phyloP scores from a whole-genome alignment of 768 basidiomycete species.

The Coprinopsis cinerea region DNA sequence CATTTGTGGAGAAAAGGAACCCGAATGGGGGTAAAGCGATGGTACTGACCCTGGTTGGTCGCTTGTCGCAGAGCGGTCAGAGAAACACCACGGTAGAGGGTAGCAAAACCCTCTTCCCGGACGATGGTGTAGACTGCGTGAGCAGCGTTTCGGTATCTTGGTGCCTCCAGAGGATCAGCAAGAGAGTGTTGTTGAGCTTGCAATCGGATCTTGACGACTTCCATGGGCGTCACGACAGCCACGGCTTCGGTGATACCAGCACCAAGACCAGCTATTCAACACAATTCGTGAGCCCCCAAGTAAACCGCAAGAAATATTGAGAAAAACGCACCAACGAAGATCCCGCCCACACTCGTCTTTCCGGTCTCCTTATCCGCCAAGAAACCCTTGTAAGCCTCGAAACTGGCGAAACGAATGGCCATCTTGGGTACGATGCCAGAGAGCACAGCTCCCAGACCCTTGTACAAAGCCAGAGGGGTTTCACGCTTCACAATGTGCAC shows the following conservation, averaged over 20 bases:
- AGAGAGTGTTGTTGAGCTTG: conserved; percentile 98
- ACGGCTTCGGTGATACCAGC: conserved; percentile 95
- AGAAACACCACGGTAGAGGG: conserved; percentile 89
- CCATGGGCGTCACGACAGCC: conserved; percentile 95
- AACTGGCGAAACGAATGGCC: conserved; percentile 97
- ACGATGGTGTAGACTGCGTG: conserved; percentile 95
- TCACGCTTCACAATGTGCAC: conserved; percentile 82
- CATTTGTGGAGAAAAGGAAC: too few species aligned
- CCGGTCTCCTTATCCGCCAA: conserved; percentile 74
- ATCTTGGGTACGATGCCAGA: conserved; percentile 99
- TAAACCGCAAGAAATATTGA: not conserved
- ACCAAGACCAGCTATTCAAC: conserved; percentile 72
- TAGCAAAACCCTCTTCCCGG: conserved; percentile 79
- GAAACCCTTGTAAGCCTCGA: conserved; percentile 89
- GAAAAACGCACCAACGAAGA: conserved; percentile 72
- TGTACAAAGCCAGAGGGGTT: conserved; percentile 94
- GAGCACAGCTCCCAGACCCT: conserved; percentile 94
- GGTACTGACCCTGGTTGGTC: conserved; percentile 86
- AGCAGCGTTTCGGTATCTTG: conserved; percentile 92
- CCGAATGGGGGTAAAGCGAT: too few species aligned
- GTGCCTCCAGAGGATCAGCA: conserved; percentile 89
- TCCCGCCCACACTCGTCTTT: conserved; percentile 68
- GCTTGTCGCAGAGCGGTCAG: conserved; percentile 94
- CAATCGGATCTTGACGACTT: conserved; percentile 96
- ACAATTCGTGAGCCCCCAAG: too few species aligned